Conservation (phyloP, 257 asterid species). For the Capsicum pubescens region DNA sequence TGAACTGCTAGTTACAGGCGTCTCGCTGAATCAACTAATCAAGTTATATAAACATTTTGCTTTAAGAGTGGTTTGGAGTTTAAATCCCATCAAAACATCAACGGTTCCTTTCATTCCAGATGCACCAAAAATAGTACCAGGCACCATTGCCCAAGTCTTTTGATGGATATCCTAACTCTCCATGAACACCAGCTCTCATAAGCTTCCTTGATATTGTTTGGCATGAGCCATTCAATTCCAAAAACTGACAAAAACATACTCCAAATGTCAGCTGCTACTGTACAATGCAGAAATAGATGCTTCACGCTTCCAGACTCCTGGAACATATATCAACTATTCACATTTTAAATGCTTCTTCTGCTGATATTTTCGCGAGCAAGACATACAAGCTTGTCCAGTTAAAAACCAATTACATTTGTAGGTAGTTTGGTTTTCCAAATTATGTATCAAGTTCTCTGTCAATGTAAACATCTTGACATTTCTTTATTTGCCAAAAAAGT, state of each 20-base stretch:
- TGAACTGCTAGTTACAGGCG: not conserved
- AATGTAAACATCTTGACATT: not conserved
- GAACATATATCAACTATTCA: not conserved
- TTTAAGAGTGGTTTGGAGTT: not conserved
- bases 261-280: conserved; percentile 14
- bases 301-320: not conserved
- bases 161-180: not conserved
- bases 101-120: not conserved
- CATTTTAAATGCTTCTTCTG: no score
- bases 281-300: not conserved
- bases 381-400: conserved; percentile 1
- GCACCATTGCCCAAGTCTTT: not conserved
- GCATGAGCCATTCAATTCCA: conserved; percentile 2
- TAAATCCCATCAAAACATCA: not conserved
- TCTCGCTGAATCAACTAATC: not conserved
- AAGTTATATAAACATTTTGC: not conserved
- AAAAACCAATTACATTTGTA: not conserved
- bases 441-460: not conserved
- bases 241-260: not conserved
- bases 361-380: not conserved
- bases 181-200: not conserved
- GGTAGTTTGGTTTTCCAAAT: not conserved
- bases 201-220: conserved; percentile 5
- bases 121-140: conserved; percentile 10
- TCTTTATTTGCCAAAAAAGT: not conserved